A percentile compares a stretch with the other conserved stretches of the same genome.
Evolutionary conservation across 2,329 filamentous ascomycete genomes (phyloP).

Genomic region (Ophiostoma quercus): DNA sequence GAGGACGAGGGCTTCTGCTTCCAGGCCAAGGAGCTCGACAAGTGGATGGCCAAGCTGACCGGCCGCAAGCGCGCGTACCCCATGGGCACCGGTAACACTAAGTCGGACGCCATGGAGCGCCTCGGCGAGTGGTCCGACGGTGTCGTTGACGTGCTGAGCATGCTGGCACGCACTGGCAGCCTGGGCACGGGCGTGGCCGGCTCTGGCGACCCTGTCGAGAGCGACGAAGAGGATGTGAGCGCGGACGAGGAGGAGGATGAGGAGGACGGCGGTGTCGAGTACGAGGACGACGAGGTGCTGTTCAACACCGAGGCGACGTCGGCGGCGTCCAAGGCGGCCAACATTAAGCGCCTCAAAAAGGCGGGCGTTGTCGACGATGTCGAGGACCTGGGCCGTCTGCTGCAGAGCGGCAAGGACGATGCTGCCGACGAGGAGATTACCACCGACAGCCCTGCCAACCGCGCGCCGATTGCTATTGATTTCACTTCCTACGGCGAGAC

Average conservation of each 20-base stretch:
- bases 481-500: conserved; percentile 64
- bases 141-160: conserved; percentile 63
- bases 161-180: conserved; percentile 54
- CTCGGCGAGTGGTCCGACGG: conserved; percentile 75
- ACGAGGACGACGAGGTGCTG: conserved; percentile 50
- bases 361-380: conserved; percentile 63
- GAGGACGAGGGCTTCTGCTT: conserved; percentile 89
- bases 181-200: conserved; percentile 64
- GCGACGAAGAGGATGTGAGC: conserved; percentile 63
- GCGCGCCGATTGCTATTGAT: conserved; percentile 67
- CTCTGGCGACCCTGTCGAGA: conserved; percentile 79
- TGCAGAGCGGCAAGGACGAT: conserved; percentile 45
- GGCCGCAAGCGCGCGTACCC: conserved; percentile 81
- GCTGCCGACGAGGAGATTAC: conserved; percentile 20
- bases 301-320: conserved; percentile 45
- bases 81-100: conserved; percentile 80
- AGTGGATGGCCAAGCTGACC: conserved; percentile 95
- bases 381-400: conserved; percentile 71
- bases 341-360: conserved; percentile 41
- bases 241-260: conserved; percentile 72
- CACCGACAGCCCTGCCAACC: conserved; percentile 19
- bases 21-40: conserved; percentile 84
- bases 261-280: not conserved
- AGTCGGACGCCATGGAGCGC: conserved; percentile 58
- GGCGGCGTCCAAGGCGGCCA: conserved; percentile 32